These are phyloP conservation scores for Plasmodium blacklocki DNA, from an alignment of 169 alveolate species.

Conservation along the genomic window DNA sequence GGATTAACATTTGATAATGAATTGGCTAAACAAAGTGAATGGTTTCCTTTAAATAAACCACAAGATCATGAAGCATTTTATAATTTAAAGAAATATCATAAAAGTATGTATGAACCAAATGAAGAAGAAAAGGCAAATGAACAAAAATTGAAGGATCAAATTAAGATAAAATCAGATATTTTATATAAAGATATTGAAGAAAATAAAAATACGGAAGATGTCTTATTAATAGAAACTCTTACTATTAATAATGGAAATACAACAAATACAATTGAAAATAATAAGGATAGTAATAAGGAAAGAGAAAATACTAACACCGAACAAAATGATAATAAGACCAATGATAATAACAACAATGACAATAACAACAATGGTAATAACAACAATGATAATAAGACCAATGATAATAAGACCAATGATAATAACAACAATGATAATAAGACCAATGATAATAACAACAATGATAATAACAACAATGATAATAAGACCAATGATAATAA, in stretches of 20 bases:
- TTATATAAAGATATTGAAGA: conserved; percentile 2
- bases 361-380: not conserved
- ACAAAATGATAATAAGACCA: not conserved
- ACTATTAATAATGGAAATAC: not conserved
- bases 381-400: not conserved
- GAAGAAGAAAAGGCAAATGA: not conserved
- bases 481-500: not conserved
- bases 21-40: not conserved
- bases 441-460: too few relatives aligned
- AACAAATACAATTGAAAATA: too few relatives aligned
- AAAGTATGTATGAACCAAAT: not conserved
- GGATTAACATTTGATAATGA: not conserved
- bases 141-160: conserved; percentile 9
- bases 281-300: too few relatives aligned
- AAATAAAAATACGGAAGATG: conserved; percentile 1
- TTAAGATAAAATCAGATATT: not conserved
- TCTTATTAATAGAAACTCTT: not conserved
- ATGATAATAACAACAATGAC: not conserved
- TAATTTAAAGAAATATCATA: conserved; percentile 11
- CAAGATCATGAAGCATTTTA: conserved; percentile 42
- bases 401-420: too few relatives aligned
- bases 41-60: conserved; percentile 35
- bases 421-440: not conserved
- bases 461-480: not conserved
- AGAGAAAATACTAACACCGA: too few relatives aligned